Percentiles rank a stretch among this genome's conserved stretches.
phyloP scores from a whole-genome alignment of 1,284 basidiomycete species.

The Leccinum pachyderme region DNA sequence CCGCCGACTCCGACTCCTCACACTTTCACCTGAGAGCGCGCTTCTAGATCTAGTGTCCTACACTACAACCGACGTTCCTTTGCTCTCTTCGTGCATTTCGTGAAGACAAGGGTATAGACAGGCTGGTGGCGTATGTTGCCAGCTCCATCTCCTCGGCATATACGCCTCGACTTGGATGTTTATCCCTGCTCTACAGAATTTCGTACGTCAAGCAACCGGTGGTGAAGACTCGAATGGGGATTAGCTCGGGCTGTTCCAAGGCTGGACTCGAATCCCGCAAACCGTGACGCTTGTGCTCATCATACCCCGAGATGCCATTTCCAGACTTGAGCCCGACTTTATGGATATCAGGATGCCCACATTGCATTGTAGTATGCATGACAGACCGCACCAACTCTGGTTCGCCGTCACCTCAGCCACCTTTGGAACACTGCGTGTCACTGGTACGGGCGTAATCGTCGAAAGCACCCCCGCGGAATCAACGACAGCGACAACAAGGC shows the following conservation, averaged over 20 bases:
- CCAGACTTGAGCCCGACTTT: constrained; percentile 19
- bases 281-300: constrained; percentile 25
- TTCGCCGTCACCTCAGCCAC: constrained; percentile 38
- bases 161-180: constrained; percentile 13
- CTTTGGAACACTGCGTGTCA: constrained; percentile 36
- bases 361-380: constrained; percentile 36
- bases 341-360: constrained; percentile 33
- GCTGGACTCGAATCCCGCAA: constrained; percentile 21
- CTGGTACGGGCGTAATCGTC: constrained; percentile 22
- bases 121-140: constrained; percentile 36
- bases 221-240: background rate
- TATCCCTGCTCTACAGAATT: background rate
- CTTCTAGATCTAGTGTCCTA: background rate
- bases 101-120: constrained; percentile 33
- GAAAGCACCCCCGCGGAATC: constrained; percentile 26
- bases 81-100: constrained; percentile 38
- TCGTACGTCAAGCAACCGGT: background rate
- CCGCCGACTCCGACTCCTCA: background rate
- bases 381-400: constrained; percentile 25
- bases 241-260: constrained; percentile 10
- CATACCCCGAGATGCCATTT: constrained; percentile 24
- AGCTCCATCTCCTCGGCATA: constrained; percentile 37
- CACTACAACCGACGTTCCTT: constrained; percentile 49
- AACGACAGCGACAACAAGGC: background rate
- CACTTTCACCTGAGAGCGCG: background rate